These are phyloP conservation scores for Lumnitzera racemosa DNA, from an alignment of 345 rosid genomes.

Conservation along the genomic window DNA sequence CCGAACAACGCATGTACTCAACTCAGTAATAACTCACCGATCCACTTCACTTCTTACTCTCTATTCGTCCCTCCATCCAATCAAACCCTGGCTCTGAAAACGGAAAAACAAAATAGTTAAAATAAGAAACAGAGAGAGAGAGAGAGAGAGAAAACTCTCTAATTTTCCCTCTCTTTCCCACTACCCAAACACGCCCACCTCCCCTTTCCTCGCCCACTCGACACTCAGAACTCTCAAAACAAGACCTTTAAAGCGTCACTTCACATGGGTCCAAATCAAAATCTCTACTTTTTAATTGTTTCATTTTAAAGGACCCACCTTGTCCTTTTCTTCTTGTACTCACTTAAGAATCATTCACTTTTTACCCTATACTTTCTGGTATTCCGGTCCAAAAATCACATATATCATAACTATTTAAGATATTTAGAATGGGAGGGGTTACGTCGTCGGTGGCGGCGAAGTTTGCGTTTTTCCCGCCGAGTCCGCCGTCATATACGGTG, in stretches of 20 bases:
- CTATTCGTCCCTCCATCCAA: neutral
- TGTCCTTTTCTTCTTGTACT: neutral
- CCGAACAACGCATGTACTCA: too few species aligned
- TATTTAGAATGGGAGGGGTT: slow-evolving; percentile 62
- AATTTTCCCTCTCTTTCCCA: slow-evolving; percentile 12
- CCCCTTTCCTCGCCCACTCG: too few species aligned
- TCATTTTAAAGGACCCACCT: neutral
- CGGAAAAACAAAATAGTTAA: too few species aligned
- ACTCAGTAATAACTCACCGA: too few species aligned
- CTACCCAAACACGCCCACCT: slow-evolving; percentile 7
- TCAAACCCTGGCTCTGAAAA: neutral
- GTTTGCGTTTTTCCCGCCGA: slow-evolving; percentile 94
- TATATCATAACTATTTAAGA: neutral
- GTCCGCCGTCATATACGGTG: slow-evolving; percentile 74
- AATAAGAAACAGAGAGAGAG: too few species aligned
- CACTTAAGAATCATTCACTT: neutral
- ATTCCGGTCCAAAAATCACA: neutral
- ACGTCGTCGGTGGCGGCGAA: slow-evolving; percentile 93
- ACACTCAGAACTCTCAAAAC: neutral
- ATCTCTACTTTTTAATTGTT: neutral
- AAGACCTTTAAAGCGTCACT: neutral
- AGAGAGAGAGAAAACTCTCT: neutral
- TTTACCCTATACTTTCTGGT: neutral
- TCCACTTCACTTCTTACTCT: too few species aligned
- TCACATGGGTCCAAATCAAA: neutral